Percentiles rank a stretch among this genome's conserved stretches.
These are phyloP conservation scores for Cladosporium sp. DNA, from an alignment of 2,329 filamentous ascomycete species.

Conservation along the genomic window DNA sequence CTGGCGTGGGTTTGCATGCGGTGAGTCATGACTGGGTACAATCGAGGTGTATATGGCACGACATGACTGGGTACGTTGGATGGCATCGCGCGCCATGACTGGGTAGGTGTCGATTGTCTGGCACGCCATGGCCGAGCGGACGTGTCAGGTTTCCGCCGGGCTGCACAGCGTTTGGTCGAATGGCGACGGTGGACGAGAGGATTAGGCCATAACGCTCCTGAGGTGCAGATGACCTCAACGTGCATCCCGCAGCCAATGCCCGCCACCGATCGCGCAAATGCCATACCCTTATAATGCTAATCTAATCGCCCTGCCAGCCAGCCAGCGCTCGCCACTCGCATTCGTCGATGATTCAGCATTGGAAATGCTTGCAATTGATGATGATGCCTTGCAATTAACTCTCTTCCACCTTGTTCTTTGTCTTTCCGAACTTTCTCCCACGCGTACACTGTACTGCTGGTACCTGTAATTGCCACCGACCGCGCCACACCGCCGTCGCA, in stretches of 20 bases:
- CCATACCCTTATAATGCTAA: neutral
- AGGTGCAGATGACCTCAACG: slow-evolving; percentile 12
- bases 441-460: neutral
- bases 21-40: neutral
- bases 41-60: neutral
- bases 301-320: neutral
- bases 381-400: neutral
- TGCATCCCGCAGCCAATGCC: slow-evolving; percentile 8
- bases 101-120: neutral
- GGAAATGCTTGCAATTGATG: neutral
- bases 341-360: slow-evolving; percentile 13
- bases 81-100: neutral
- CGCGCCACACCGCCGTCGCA: slow-evolving; percentile 13
- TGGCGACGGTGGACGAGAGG: neutral
- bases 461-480: neutral
- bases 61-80: neutral
- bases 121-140: neutral
- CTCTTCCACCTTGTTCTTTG: neutral
- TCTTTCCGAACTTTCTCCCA: neutral
- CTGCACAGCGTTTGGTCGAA: neutral
- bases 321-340: slow-evolving; percentile 7
- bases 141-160: slow-evolving; percentile 10
- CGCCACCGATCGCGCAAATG: neutral
- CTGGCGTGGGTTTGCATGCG: neutral
- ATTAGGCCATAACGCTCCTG: neutral